Evolutionary conservation across 2,329 filamentous ascomycete genomes (phyloP).

Genomic region (Colletotrichum sp.): DNA sequence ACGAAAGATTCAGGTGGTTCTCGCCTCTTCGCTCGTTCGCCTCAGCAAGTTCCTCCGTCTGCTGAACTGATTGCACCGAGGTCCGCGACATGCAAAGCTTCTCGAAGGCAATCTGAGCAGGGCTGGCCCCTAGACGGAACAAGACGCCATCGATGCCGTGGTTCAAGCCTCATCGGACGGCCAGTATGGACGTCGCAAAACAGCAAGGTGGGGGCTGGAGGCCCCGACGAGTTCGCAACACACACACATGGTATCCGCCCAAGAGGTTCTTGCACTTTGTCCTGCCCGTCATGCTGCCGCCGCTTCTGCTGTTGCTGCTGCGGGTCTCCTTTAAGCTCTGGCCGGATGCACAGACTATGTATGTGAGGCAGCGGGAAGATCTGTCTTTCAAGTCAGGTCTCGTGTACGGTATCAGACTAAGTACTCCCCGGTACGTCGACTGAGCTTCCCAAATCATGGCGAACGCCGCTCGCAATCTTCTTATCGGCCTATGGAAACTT

Average conservation of each 20-base stretch:
- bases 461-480: not conserved
- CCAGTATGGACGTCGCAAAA: not conserved
- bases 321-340: not conserved
- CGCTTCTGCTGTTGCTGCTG: not conserved
- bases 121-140: not conserved
- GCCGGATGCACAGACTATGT: not conserved
- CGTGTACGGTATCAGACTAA: not conserved
- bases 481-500: not conserved
- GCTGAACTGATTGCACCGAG: not conserved
- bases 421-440: not conserved
- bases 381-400: not conserved
- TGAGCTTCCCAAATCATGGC: not conserved
- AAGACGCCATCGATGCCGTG: not conserved
- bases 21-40: not conserved
- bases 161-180: not conserved
- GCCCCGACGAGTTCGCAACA: not conserved
- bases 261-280: not conserved
- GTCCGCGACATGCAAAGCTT: not conserved
- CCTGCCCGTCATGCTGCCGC: not conserved
- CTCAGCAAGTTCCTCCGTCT: not conserved
- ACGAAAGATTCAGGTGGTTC: not conserved
- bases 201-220: not conserved
- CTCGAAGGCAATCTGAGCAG: not conserved
- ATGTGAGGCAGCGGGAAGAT: not conserved
- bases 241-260: not conserved